Evolutionary conservation across 1,284 basidiomycete genomes (phyloP), one percentile per base, ranked within the genome.

Genomic region (Caloboletus firmus): DNA sequence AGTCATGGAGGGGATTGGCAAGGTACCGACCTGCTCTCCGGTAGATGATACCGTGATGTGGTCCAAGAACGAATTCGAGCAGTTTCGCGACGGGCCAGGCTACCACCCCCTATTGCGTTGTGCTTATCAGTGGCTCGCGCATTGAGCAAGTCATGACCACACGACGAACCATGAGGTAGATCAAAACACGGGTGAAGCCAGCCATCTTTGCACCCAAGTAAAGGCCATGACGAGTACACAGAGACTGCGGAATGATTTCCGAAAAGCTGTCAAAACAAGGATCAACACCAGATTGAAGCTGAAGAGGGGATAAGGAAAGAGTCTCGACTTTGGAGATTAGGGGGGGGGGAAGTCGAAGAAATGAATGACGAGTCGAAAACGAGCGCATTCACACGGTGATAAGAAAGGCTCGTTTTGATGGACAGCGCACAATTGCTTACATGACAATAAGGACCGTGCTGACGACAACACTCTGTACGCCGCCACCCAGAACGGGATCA

Each of bases 131-230:
- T 12, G 28, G 5, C 31, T 18, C 17, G 20, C 1, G 39, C 10
- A 6, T 26, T 5, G 13, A 18, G 63, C 64, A 12, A 28, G 11
- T 45, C 28, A 13, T 2, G 35, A 32, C 13, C 20, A 24, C 24
- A 4, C 41, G 15, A 73, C 82, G 59, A 61, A 89, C 90, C 65
- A 93, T 70, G 7, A 79, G 68, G 68, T 84, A 87, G 45, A 94
- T 88, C 41, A 94, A 71, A 26, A 79, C 69, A 40, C 79, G 82
- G 1, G 93, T 91, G 56, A 92, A 78, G 0, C 87, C 84, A 0
- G 92, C 93, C 79, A 94, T 93, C 62, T 89, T 91, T 1, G 95
- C 95, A 30, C 95, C 95, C 49, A 98, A 86, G 55, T 89, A 88
- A 3, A 98, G 80, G 24, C 95, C 95, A 76, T 96, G 91, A 17